phyloP scores from a whole-genome alignment of 192 early-diverging fungal genomes.

The Linnemannia schmuckeri region DNA sequence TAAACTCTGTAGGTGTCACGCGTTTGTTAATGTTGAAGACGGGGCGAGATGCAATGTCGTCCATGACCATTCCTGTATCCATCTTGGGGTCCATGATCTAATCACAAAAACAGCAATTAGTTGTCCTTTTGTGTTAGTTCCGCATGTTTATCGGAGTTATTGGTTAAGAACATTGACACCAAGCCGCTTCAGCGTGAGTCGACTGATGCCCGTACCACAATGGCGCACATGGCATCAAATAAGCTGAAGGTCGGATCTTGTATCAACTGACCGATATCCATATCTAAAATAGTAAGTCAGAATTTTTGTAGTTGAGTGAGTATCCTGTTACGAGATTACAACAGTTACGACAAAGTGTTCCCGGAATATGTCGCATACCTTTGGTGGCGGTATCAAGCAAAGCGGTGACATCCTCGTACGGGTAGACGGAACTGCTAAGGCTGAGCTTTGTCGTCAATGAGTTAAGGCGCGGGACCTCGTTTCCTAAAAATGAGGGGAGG shows the following conservation, averaged over 20 bases:
- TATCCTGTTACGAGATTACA: not conserved
- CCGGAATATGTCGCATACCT: constrained; percentile 27
- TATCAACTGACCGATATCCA: constrained; percentile 68
- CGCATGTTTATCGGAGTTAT: not conserved
- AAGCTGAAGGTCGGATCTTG: constrained; percentile 67
- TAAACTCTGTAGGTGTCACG: constrained; percentile 51
- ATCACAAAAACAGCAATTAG: too few species aligned
- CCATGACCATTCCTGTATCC: constrained; percentile 71
- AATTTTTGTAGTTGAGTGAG: not conserved
- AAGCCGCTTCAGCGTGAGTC: not conserved
- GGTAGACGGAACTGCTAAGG: constrained; percentile 22
- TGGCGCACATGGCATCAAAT: constrained; percentile 75
- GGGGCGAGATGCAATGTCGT: constrained; percentile 48
- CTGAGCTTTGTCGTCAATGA: constrained; percentile 24
- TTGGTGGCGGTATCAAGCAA: constrained; percentile 59
- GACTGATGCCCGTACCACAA: constrained; percentile 47
- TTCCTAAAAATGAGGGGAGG: not conserved
- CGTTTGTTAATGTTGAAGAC: constrained; percentile 54
- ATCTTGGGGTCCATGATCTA: constrained; percentile 75
- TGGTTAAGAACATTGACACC: too few species aligned
- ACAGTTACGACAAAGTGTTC: not conserved
- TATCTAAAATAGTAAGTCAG: constrained; percentile 40
- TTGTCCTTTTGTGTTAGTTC: not conserved
- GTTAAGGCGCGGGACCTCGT: constrained; percentile 17
- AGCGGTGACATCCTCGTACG: constrained; percentile 59